Evolutionary conservation across 2,329 filamentous ascomycete species (phyloP).

Genomic region (Colletotrichum gigasporum): DNA sequence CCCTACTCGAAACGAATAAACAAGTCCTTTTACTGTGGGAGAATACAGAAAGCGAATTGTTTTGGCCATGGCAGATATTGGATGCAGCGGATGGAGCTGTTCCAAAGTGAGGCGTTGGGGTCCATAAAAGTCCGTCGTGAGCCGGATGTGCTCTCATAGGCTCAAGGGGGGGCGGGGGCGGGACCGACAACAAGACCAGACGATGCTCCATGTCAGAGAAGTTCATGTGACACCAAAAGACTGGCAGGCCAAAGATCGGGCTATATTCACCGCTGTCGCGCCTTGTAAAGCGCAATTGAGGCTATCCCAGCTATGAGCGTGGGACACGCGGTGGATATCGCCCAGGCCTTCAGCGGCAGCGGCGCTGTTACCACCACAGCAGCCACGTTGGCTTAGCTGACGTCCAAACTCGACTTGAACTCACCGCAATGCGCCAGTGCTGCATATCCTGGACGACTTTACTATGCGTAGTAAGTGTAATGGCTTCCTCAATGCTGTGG

Average conservation of each 20-base stretch:
- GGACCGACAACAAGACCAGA: constrained; percentile 20
- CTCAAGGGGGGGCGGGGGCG: too few species aligned
- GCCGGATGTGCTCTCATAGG: not conserved
- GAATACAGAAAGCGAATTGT: not conserved
- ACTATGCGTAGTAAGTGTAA: too few species aligned
- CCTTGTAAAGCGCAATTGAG: constrained; percentile 9
- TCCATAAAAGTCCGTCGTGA: constrained; percentile 10
- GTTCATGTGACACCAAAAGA: constrained; percentile 22
- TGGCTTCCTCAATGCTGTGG: not conserved
- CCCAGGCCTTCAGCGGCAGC: constrained; percentile 18
- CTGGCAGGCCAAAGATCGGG: not conserved
- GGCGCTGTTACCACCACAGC: constrained; percentile 2
- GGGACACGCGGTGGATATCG: constrained; percentile 11
- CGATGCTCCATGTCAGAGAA: not conserved
- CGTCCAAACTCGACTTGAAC: not conserved
- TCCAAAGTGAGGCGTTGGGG: constrained; percentile 4
- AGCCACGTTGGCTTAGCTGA: constrained; percentile 11
- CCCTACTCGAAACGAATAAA: too few species aligned
- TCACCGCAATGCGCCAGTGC: not conserved
- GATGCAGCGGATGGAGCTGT: not conserved
- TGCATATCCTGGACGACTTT: not conserved
- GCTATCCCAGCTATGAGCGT: constrained; percentile 20
- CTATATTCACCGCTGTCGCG: constrained; percentile 5
- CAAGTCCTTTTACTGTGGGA: too few species aligned
- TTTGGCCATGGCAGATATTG: not conserved